phyloP scores from a whole-genome alignment of 164 flowering plant genomes.

The Vitis labrusca region DNA sequence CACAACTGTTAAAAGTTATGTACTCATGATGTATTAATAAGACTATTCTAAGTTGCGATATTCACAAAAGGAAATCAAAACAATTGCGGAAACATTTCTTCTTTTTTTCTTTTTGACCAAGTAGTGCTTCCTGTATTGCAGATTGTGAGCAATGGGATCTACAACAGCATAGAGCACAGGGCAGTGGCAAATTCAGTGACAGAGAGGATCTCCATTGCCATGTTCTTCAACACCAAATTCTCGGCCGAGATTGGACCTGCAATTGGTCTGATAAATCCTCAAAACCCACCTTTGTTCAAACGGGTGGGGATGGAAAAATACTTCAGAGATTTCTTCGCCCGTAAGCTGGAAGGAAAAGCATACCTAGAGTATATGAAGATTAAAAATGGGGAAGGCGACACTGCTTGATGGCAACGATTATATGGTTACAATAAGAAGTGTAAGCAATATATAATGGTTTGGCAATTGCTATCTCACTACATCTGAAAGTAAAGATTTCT shows the following conservation, averaged over 20 bases:
- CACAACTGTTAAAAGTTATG: too few relatives aligned
- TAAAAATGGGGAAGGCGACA: slow-evolving; percentile 14
- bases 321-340: slow-evolving; percentile 22
- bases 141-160: slow-evolving; percentile 45
- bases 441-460: too few relatives aligned
- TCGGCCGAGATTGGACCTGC: slow-evolving; percentile 33
- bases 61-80: too few relatives aligned
- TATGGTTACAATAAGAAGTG: too few relatives aligned
- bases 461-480: too few relatives aligned
- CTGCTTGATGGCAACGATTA: background rate
- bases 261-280: slow-evolving; percentile 13
- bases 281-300: slow-evolving; percentile 29
- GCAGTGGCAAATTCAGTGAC: slow-evolving; percentile 25
- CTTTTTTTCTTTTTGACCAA: too few relatives aligned
- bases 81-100: too few relatives aligned
- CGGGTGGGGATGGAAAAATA: slow-evolving; percentile 21
- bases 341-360: slow-evolving; percentile 25
- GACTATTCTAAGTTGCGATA: too few relatives aligned
- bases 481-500: too few relatives aligned
- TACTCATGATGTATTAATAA: too few relatives aligned
- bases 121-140: slow-evolving; percentile 1
- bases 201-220: slow-evolving; percentile 42
- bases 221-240: slow-evolving; percentile 31
- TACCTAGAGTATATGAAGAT: slow-evolving; percentile 31
- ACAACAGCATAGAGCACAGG: slow-evolving; percentile 40